Percentiles rank a stretch among this genome's conserved stretches.
Conservation (phyloP, 202 grass and related monocot species). For the Eragrostis tef region DNA sequence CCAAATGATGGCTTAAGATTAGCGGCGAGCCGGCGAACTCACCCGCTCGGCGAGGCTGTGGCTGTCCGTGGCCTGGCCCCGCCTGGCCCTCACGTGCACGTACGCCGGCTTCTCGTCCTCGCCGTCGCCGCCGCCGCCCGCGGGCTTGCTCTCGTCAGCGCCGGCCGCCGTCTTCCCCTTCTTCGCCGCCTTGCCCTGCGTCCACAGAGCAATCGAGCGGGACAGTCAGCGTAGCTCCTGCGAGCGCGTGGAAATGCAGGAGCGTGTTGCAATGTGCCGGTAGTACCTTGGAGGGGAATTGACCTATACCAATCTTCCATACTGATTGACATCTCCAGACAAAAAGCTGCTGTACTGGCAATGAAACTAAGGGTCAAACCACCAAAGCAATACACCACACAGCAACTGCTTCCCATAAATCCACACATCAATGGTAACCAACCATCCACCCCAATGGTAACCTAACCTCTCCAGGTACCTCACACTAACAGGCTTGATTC, state of each 20-base stretch:
- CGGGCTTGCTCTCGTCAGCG: constrained; percentile 38
- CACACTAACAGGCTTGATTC: constrained; percentile 18
- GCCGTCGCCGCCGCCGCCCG: constrained; percentile 38
- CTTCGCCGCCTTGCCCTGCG: constrained; percentile 64
- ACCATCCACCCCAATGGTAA: constrained; percentile 11
- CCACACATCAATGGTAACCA: constrained; percentile 37
- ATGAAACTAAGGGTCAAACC: constrained; percentile 45
- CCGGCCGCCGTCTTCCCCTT: constrained; percentile 53
- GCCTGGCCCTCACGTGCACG: constrained; percentile 84
- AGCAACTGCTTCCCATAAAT: constrained; percentile 47
- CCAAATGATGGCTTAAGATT: neutral
- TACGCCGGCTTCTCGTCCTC: constrained; percentile 78
- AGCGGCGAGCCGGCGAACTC: constrained; percentile 31
- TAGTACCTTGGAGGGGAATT: constrained; percentile 63
- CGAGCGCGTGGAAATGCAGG: neutral
- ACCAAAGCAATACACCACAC: constrained; percentile 20
- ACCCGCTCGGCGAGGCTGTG: constrained; percentile 95
- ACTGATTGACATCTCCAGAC: constrained; percentile 22
- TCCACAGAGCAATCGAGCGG: neutral
- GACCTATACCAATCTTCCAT: constrained; percentile 16
- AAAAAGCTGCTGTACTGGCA: constrained; percentile 36
- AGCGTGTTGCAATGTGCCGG: neutral
- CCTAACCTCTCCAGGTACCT: constrained; percentile 20
- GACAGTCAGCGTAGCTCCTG: neutral
- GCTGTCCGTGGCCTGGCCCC: constrained; percentile 95